phyloP scores from a whole-genome alignment of 805 yeast species.

The Ogataea degrootiae region DNA sequence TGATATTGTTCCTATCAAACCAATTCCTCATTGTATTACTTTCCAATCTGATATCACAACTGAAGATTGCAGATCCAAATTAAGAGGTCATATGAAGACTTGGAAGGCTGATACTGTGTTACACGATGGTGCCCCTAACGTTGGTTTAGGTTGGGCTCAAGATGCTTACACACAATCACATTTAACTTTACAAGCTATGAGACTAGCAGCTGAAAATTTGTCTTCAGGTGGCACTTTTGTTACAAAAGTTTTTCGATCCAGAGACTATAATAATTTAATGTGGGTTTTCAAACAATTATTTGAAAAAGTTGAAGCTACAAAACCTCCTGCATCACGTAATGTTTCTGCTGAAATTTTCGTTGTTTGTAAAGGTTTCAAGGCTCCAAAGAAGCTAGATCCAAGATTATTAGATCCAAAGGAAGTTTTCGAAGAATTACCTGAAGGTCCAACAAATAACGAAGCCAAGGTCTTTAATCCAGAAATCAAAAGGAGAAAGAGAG shows the following conservation, averaged over 20 bases:
- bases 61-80: conserved; percentile 91
- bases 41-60: conserved; percentile 97
- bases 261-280: conserved; percentile 92
- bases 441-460: conserved; percentile 72
- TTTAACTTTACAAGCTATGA: conserved; percentile 87
- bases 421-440: conserved; percentile 89
- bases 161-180: conserved; percentile 99
- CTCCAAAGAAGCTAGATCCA: conserved; percentile 94
- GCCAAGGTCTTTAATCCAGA: conserved; percentile 95
- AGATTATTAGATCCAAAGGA: conserved; percentile 85
- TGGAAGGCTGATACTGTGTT: conserved; percentile 98
- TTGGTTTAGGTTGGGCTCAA: conserved; percentile 99
- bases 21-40: conserved; percentile 91
- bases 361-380: conserved; percentile 92
- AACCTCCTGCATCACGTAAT: conserved; percentile 98
- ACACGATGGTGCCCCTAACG: conserved; percentile 99
- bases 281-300: conserved; percentile 97
- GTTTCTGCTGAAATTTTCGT: conserved; percentile 99
- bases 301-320: conserved; percentile 96
- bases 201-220: conserved; percentile 89
- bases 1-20: conserved; percentile 96
- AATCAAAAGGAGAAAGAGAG: conserved; percentile 81
- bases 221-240: conserved; percentile 91
- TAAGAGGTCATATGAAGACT: conserved; percentile 94
- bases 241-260: conserved; percentile 96